Conservation (phyloP, 2,329 filamentous ascomycete genomes). For the Trichoderma sp. region DNA sequence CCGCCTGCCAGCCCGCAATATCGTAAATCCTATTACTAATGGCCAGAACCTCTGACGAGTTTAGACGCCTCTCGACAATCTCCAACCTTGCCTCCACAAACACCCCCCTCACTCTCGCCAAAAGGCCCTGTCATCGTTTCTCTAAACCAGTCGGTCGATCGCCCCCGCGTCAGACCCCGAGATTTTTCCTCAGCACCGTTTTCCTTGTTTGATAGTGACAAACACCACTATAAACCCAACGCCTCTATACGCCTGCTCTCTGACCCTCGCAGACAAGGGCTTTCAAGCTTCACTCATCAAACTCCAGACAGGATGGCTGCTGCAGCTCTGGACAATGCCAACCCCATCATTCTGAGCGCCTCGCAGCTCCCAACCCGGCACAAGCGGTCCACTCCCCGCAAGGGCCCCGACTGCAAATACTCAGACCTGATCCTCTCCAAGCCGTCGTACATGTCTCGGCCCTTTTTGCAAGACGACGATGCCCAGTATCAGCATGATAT, state of each 20-base stretch:
- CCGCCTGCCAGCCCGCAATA: conserved; percentile 16
- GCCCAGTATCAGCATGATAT: conserved; percentile 47
- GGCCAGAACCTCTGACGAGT: not conserved
- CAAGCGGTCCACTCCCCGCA: conserved; percentile 52
- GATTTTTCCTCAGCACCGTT: conserved; percentile 19
- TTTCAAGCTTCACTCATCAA: not conserved
- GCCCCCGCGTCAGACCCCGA: conserved; percentile 19
- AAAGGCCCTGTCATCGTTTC: conserved; percentile 14
- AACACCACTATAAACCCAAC: not conserved
- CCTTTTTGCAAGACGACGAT: conserved; percentile 45
- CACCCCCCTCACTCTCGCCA: conserved; percentile 9
- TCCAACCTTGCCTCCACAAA: conserved; percentile 21
- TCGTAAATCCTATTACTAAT: conserved; percentile 12
- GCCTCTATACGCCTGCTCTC: not conserved
- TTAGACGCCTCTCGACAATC: conserved; percentile 20
- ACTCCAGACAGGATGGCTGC: conserved; percentile 33
- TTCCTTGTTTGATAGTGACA: not conserved
- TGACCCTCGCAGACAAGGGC: too few relatives aligned
- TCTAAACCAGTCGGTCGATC: conserved; percentile 9
- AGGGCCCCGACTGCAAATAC: conserved; percentile 53
- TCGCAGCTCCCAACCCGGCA: conserved; percentile 85
- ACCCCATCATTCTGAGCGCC: conserved; percentile 87
- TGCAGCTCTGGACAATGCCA: conserved; percentile 70
- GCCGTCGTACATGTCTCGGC: conserved; percentile 49
- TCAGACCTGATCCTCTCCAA: conserved; percentile 52